phyloP scores from a whole-genome alignment of 805 yeast genomes.

The Myxozyma monticola region DNA sequence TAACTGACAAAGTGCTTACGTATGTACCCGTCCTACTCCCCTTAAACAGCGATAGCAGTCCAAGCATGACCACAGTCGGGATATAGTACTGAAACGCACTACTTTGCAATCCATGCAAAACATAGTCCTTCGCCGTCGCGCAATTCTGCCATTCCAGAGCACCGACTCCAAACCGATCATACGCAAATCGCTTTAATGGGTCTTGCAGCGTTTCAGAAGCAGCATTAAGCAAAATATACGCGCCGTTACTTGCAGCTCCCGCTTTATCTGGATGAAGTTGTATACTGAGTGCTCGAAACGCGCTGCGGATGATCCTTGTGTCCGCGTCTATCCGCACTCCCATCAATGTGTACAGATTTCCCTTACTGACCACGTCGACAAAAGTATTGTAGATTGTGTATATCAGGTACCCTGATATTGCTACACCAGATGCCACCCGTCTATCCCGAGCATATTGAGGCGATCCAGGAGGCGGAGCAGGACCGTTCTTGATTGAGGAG shows the following conservation, averaged over 20 bases:
- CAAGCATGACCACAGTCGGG: conserved; percentile 16
- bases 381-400: conserved; percentile 32
- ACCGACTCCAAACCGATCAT: conserved; percentile 83
- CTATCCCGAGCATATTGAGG: conserved; percentile 17
- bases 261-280: conserved; percentile 41
- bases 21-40: conserved; percentile 24
- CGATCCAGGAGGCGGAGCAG: conserved; percentile 12
- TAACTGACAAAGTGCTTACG: conserved; percentile 6
- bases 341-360: conserved; percentile 32
- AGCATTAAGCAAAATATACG: conserved; percentile 56
- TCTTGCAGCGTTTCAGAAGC: conserved; percentile 79
- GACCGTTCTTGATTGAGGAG: conserved; percentile 6
- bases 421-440: conserved; percentile 19
- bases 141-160: conserved; percentile 54
- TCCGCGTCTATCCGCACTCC: conserved; percentile 30
- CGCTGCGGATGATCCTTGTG: conserved; percentile 25
- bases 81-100: conserved; percentile 22
- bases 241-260: conserved; percentile 18
- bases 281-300: conserved; percentile 33
- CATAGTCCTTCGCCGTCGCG: conserved; percentile 11
- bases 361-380: conserved; percentile 20
- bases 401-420: conserved; percentile 27
- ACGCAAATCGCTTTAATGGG: conserved; percentile 71
- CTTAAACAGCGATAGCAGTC: conserved; percentile 28
- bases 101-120: conserved; percentile 12